Conservation (phyloP, 805 yeast species). For the Metschnikowia peoriensis region DNA sequence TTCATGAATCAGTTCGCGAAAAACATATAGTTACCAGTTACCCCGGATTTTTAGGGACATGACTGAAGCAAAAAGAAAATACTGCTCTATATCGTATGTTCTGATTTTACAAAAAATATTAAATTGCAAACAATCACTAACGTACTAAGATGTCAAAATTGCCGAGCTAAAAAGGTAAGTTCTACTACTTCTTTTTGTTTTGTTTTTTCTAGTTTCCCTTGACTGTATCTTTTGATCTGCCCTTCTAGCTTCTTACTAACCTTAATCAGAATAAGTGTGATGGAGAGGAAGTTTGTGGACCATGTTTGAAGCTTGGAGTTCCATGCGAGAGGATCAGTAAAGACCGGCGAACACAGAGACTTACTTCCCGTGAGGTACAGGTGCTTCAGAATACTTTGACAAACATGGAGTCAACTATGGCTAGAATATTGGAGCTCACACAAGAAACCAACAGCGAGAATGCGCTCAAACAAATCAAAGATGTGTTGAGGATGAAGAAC, state of each 20-base stretch:
- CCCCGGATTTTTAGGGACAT: conserved; percentile 1
- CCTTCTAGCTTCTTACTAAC: neutral
- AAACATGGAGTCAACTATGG: conserved; percentile 9
- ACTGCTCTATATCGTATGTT: conserved; percentile 17
- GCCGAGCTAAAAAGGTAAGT: conserved; percentile 17
- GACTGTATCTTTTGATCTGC: neutral
- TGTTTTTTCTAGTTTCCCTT: neutral
- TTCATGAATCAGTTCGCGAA: neutral
- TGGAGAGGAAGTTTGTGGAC: conserved; percentile 11
- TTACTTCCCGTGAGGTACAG: conserved; percentile 7
- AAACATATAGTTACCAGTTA: neutral
- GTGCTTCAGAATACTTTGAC: conserved; percentile 8
- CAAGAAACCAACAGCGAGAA: conserved; percentile 1
- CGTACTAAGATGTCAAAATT: conserved; percentile 12
- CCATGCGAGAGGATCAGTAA: conserved; percentile 11
- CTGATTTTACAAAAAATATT: neutral
- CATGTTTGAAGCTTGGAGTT: conserved; percentile 10
- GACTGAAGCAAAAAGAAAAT: conserved; percentile 5
- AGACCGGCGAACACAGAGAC: conserved; percentile 13
- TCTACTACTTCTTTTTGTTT: neutral
- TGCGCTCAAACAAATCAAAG: conserved; percentile 4
- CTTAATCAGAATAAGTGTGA: conserved; percentile 14
- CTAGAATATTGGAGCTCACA: conserved; percentile 8
- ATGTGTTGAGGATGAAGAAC: neutral
- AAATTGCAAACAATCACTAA: neutral